Base-by-base conservation (phyloP, 257 asterid genomes). In the Capsicum rhomboideum region DNA sequence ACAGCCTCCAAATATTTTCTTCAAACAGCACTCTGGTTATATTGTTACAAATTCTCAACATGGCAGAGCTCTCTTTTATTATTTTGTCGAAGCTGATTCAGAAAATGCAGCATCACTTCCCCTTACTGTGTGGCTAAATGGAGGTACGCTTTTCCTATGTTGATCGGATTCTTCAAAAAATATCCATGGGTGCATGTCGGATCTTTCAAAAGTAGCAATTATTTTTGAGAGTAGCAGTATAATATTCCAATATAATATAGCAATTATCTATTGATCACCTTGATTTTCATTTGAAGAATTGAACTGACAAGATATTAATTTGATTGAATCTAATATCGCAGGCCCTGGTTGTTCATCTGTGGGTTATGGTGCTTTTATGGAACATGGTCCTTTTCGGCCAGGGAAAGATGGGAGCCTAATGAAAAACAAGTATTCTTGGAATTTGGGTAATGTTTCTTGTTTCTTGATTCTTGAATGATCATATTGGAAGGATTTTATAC, bases 301-400 rank as follows among this genome's bases (percentile, higher is more conserved):
- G 37, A 31, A 31, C 37, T 31, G 37, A 31, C 37, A 31, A 31
- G 37, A 31, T 31, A 31, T 31, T 31, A 31, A 31, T 31, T 31
- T 31, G 37, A 31, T 31, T 31, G 37, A 31, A 31, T 31, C 37
- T 4, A 31, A 31, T 31, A 31, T 31, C n/a, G n/a, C n/a, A n/a
- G 89, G 84, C 37, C 87, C 84, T 26, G 87, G 84, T 4, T 87
- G 89, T 82, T 87, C 89, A 13, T 84, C 87, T 5, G 78, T 82
- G 61, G 89, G 89, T 66, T 77, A 61, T 78, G 85, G 87, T 44
- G 84, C 84, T 26, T 87, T 87, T 74, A 84, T 78, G 84, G 87
- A 84, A 16, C 20, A 84, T 59, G 89, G 89, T 58, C 90, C 86
- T 40, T 87, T 87, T 61, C 82, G 10, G 80, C 82, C 82, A 20